phyloP scores from a whole-genome alignment of 225 moss, liverwort and hornwort genomes.

The Pleurozium schreberi region DNA sequence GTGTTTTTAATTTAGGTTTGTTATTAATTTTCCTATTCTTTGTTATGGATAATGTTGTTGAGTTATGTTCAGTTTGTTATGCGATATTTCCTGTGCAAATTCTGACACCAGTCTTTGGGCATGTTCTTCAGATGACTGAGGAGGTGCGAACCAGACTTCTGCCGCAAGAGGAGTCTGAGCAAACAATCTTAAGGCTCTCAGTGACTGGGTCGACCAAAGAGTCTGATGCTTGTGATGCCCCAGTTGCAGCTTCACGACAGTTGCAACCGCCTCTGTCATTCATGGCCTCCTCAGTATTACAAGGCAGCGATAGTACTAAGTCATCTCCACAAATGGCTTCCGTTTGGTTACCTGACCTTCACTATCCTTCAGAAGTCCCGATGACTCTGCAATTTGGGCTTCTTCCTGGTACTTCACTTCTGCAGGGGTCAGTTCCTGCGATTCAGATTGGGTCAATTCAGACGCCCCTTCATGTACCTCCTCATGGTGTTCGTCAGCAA shows the following conservation, averaged over 20 bases:
- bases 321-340: conserved; percentile 38
- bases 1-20: background rate
- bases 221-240: conserved; percentile 33
- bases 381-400: conserved; percentile 80
- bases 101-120: background rate
- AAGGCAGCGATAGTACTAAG: conserved; percentile 14
- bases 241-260: conserved; percentile 15
- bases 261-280: conserved; percentile 59
- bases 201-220: conserved; percentile 19
- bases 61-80: background rate
- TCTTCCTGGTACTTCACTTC: conserved; percentile 58
- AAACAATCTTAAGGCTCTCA: conserved; percentile 18
- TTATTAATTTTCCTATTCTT: background rate
- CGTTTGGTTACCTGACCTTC: conserved; percentile 41
- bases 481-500: conserved; percentile 50
- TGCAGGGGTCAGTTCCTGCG: conserved; percentile 73
- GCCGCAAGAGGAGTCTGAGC: conserved; percentile 36
- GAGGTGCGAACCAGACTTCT: conserved; percentile 11
- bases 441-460: conserved; percentile 98
- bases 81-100: background rate
- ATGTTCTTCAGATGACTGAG: conserved; percentile 16
- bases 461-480: conserved; percentile 81
- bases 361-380: conserved; percentile 49
- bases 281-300: conserved; percentile 51
- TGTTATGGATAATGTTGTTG: background rate